phyloP scores from a whole-genome alignment of 257 asterid genomes.

The Solanum pennellii region DNA sequence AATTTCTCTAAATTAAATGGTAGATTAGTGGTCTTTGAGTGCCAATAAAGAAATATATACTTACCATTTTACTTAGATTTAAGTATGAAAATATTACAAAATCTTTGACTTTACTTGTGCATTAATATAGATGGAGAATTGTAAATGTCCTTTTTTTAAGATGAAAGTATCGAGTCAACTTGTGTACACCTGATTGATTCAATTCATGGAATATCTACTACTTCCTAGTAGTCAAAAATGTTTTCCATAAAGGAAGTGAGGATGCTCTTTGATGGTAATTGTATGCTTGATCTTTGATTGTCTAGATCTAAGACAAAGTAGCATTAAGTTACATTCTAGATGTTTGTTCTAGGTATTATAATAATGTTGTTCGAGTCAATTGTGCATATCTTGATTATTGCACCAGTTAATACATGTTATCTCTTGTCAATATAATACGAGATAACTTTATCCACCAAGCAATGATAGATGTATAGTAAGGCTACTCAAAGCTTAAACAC shows the following conservation, averaged over 20 bases:
- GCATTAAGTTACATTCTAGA: background rate
- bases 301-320: background rate
- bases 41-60: background rate
- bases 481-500: background rate
- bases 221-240: background rate
- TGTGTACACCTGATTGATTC: background rate
- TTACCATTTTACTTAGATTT: background rate
- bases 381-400: rapidly evolving
- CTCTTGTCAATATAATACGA: background rate
- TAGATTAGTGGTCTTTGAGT: background rate
- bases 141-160: background rate
- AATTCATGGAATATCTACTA: background rate
- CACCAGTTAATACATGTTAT: background rate
- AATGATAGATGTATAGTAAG: background rate
- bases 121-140: background rate
- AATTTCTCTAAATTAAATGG: background rate
- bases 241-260: background rate
- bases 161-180: background rate
- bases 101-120: background rate
- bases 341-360: background rate
- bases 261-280: background rate
- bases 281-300: background rate
- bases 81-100: background rate
- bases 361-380: background rate
- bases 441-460: background rate